A percentile compares a stretch with the other conserved stretches of the same genome.
phyloP scores from a whole-genome alignment of 2,329 filamentous ascomycete genomes.

The Aspergillus hiratsukae region DNA sequence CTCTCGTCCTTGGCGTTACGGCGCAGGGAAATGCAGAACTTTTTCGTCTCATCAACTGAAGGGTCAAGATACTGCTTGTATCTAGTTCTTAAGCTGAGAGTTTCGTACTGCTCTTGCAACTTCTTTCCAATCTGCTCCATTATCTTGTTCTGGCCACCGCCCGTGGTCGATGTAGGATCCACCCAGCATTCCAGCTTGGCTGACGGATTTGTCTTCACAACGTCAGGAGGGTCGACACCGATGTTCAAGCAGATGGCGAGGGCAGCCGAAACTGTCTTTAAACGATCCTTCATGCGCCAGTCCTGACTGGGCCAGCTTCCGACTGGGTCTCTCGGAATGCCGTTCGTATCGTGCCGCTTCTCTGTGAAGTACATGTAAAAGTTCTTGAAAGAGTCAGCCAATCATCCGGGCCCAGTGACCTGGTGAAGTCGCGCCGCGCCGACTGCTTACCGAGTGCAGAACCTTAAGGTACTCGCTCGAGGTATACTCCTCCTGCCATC shows the following conservation, averaged over 20 bases:
- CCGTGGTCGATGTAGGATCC: constrained; percentile 75
- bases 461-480: constrained; percentile 84
- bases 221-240: constrained; percentile 93
- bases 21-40: constrained; percentile 85
- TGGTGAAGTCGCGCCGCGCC: neutral
- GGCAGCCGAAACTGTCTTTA: constrained; percentile 95
- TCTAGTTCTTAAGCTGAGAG: constrained; percentile 85
- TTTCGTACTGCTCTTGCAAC: constrained; percentile 94
- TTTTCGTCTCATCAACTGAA: constrained; percentile 94
- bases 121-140: constrained; percentile 94
- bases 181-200: constrained; percentile 96
- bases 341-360: constrained; percentile 92
- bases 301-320: constrained; percentile 66
- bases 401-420: neutral
- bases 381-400: constrained; percentile 54
- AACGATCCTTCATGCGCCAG: constrained; percentile 93
- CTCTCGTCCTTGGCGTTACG: constrained; percentile 93
- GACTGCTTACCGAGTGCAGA: constrained; percentile 65
- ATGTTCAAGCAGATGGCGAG: constrained; percentile 95
- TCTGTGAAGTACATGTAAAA: constrained; percentile 99
- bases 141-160: constrained; percentile 70
- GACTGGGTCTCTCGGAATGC: constrained; percentile 65
- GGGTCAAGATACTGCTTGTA: constrained; percentile 97
- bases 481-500: constrained; percentile 88
- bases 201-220: constrained; percentile 89